Conservation (phyloP, 495 filamentous ascomycete species). For the Amorphotheca resinae region DNA sequence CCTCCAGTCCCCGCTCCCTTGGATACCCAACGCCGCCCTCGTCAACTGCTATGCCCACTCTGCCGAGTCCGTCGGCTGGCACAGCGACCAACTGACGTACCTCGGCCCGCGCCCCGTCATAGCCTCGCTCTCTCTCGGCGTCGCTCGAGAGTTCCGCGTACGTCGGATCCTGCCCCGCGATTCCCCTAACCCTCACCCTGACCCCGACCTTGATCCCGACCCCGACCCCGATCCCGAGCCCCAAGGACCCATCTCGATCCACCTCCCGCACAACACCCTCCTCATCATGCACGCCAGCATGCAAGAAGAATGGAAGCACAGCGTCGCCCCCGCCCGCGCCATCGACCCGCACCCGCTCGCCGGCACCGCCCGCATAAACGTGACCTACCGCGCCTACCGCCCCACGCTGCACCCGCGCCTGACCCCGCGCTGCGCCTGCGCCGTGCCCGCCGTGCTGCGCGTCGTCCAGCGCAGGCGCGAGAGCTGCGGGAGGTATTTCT, state of each 20-base stretch:
- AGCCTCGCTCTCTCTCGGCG: conserved; percentile 79
- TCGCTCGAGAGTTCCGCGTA: conserved; percentile 82
- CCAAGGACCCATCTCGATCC: conserved; percentile 79
- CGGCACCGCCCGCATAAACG: conserved; percentile 70
- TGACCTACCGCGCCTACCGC: conserved; percentile 87
- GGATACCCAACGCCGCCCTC: conserved; percentile 81
- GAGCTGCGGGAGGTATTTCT: conserved; percentile 74
- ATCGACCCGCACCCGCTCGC: conserved; percentile 75
- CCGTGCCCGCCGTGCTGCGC: conserved; percentile 56
- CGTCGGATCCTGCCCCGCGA: conserved; percentile 54
- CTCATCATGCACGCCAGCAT: conserved; percentile 91
- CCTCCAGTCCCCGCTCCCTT: conserved; percentile 58
- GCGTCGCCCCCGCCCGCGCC: conserved; percentile 56
- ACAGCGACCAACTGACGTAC: conserved; percentile 87
- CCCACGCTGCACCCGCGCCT: conserved; percentile 57
- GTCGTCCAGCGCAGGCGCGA: conserved; percentile 67
- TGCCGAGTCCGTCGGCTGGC: conserved; percentile 73
- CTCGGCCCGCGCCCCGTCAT: conserved; percentile 80
- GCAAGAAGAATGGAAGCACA: conserved; percentile 74
- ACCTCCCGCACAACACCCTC: conserved; percentile 87
- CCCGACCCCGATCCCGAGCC: conserved; percentile 32
- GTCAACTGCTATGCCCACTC: conserved; percentile 86
- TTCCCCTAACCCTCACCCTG: background rate
- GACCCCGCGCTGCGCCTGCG: conserved; percentile 54
- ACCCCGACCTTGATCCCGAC: conserved; percentile 13